These are phyloP conservation scores for Knoxdaviesia capensis DNA, from an alignment of 2,329 filamentous ascomycete genomes.

Conservation along the genomic window DNA sequence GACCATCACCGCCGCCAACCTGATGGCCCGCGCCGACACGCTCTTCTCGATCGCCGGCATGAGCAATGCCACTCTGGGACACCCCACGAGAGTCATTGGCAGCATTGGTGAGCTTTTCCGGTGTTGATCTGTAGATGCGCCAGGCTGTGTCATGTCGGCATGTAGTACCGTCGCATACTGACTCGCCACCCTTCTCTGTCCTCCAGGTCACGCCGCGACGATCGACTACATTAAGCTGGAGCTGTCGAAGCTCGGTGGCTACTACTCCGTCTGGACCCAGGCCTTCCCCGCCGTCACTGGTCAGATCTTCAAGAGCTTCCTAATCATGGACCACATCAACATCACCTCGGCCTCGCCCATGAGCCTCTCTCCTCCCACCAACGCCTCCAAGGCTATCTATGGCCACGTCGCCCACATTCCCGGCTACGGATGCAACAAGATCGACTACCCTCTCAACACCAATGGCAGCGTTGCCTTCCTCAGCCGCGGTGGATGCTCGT, in stretches of 20 bases:
- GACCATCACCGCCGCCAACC: constrained; percentile 31
- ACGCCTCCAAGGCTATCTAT: constrained; percentile 34
- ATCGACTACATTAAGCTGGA: constrained; percentile 40
- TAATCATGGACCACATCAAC: constrained; percentile 32
- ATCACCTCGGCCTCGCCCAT: constrained; percentile 32
- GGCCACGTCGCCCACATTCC: constrained; percentile 38
- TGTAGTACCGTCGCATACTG: neutral
- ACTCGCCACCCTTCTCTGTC: neutral
- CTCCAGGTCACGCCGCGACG: constrained; percentile 39
- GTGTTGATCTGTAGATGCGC: constrained; percentile 1
- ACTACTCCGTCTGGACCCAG: constrained; percentile 44
- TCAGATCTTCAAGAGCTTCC: constrained; percentile 34
- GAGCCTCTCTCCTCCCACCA: constrained; percentile 46
- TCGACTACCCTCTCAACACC: constrained; percentile 40
- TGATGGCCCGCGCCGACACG: constrained; percentile 36
- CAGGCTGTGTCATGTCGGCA: neutral
- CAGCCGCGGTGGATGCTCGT: constrained; percentile 47
- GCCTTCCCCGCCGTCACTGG: constrained; percentile 41
- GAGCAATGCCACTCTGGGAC: constrained; percentile 38
- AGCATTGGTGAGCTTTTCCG: constrained; percentile 28
- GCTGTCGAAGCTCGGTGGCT: constrained; percentile 32
- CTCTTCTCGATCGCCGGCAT: constrained; percentile 43
- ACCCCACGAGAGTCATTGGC: constrained; percentile 52
- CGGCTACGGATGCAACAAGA: constrained; percentile 40
- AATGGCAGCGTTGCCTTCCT: constrained; percentile 50